Evolutionary conservation across 2,329 filamentous ascomycete species (phyloP), one percentile per base, ranked within the genome.

Genomic region (Fusarium globosum): DNA sequence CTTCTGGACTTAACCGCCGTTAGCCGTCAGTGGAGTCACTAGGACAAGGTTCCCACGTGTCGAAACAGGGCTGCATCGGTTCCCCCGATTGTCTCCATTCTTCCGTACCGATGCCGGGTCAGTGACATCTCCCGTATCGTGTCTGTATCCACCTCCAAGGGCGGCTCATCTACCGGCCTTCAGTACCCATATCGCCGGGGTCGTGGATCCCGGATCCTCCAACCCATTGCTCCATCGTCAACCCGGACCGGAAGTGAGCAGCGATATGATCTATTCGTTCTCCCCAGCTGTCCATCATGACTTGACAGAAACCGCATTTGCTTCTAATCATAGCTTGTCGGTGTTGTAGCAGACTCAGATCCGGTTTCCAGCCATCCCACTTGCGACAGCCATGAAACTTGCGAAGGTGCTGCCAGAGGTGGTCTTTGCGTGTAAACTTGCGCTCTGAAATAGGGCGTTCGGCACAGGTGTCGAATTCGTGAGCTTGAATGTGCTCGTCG

Each of bases 391-490:
- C 79, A 61, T 85, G 83, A 42, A 85, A 85, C 63, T 85, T 85
- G 74, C 79, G 78, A n/a, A 83, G 63, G 26, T 83, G 82, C 66
- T 83, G 82, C 82, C 81, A 83, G 28, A 85, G 76, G 60, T 85
- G 82, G 46, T 85, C 83, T 57, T 85, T 85, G 62, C 83, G 80
- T 4, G 79, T 80, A 61, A 85, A 85, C 2, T 79, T 82, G 16
- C 83, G 84, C 45, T 88, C 85, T 23, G 79, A 75, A 12, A 80
- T 74, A 12, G 81, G 76, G 11, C 81, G 87, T 59, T 88, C 86
- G 26, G 86, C 85, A 73, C 89, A 91, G 7, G 85, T 73, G 38
- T 83, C 81, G 28, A 84, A 85, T 64, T 85, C 83, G 65, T 85
- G 83, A 8, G 81, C 80, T 28, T 80, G 76, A 7, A 83, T 74